A percentile compares a stretch with the other conserved stretches of the same genome.
Conservation (phyloP, 2,329 filamentous ascomycete genomes). For the Magnaporthiopsis incrustans region DNA sequence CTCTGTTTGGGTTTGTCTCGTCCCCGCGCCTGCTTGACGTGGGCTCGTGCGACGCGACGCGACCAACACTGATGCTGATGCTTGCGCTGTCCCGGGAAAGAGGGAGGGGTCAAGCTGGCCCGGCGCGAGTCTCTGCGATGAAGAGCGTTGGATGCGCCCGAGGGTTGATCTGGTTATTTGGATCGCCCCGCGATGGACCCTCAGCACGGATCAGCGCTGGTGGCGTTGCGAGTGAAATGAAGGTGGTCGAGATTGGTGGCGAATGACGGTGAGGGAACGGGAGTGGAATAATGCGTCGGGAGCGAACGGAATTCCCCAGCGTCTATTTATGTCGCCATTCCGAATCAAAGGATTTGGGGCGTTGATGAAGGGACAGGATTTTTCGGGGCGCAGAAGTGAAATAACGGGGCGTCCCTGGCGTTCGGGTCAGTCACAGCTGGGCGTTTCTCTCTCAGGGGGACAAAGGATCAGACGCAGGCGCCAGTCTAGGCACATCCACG, state of each 20-base stretch:
- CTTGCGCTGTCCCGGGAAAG: neutral
- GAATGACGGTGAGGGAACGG: too few relatives aligned
- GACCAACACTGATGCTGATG: neutral
- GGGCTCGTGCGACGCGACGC: neutral
- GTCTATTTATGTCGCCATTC: neutral
- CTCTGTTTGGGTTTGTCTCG: neutral
- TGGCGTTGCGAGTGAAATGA: neutral
- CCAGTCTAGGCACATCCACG: neutral
- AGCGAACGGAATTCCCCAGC: neutral
- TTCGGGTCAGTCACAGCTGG: neutral
- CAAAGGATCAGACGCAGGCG: neutral
- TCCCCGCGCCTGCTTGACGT: neutral
- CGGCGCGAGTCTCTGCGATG: neutral
- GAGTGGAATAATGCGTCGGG: too few relatives aligned
- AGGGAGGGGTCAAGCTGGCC: neutral
- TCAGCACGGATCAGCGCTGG: neutral
- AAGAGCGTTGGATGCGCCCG: neutral
- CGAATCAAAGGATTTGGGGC: neutral
- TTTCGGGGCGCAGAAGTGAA: neutral
- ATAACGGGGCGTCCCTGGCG: neutral
- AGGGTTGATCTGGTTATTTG: neutral
- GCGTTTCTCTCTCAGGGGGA: neutral
- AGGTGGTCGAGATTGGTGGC: too few relatives aligned
- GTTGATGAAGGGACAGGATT: neutral
- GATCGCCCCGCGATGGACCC: neutral